Conservation (phyloP, 2,329 filamentous ascomycete genomes). For the Mycocentrospora acerina region DNA sequence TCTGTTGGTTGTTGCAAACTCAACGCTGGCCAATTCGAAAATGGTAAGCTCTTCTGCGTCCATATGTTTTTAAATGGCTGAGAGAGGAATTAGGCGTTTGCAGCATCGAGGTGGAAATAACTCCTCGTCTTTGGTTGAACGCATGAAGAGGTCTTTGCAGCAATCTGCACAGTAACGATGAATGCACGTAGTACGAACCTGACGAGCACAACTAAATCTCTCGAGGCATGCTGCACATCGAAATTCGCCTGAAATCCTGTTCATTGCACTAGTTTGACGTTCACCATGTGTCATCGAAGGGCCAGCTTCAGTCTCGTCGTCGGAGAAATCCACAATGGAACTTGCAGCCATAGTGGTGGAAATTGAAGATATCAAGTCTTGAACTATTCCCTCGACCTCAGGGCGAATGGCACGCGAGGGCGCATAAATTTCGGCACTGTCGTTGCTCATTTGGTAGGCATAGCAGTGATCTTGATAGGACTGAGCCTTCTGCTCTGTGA, state of each 20-base stretch:
- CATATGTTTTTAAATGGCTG: conserved; percentile 42
- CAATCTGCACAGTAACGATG: conserved; percentile 15
- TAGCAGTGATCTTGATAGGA: conserved; percentile 15
- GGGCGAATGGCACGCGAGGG: conserved; percentile 1
- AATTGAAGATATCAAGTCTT: conserved; percentile 5
- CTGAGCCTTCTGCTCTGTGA: conserved; percentile 13
- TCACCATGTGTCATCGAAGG: conserved; percentile 10
- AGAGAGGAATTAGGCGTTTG: conserved; percentile 9
- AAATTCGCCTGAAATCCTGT: conserved; percentile 5
- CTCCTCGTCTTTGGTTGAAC: conserved; percentile 9
- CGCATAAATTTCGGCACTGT: conserved; percentile 14
- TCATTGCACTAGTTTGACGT: conserved; percentile 9
- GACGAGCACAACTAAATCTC: background rate
- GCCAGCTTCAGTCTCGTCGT: conserved; percentile 12
- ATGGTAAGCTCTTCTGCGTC: conserved; percentile 3
- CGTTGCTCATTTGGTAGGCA: conserved; percentile 14
- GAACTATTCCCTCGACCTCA: background rate
- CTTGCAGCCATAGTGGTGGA: conserved; percentile 2
- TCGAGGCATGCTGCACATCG: conserved; percentile 10
- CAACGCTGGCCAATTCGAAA: conserved; percentile 9
- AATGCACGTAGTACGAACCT: conserved; percentile 6
- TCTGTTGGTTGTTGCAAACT: conserved; percentile 8
- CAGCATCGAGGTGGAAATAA: conserved; percentile 12
- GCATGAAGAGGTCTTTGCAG: conserved; percentile 13
- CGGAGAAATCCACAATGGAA: conserved; percentile 12